Conservation (phyloP, 2,329 filamentous ascomycete genomes). For the Calonectria hongkongensis region DNA sequence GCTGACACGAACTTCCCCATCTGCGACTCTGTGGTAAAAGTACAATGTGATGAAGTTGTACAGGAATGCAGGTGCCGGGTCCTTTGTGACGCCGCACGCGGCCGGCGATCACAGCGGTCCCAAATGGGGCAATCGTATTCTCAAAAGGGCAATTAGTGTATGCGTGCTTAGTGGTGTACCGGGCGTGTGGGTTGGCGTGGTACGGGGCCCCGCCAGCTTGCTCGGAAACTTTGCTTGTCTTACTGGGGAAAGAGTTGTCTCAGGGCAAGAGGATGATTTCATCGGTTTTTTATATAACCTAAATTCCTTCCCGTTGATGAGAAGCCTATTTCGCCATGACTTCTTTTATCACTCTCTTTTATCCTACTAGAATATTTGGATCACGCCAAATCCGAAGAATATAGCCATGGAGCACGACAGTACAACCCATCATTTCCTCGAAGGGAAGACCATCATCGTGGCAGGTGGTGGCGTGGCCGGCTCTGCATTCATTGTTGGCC, state of each 20-base stretch:
- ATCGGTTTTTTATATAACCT: conserved; percentile 28
- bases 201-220: conserved; percentile 30
- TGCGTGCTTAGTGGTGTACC: conserved; percentile 40
- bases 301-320: conserved; percentile 1
- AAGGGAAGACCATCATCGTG: conserved; percentile 65
- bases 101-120: conserved; percentile 26
- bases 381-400: neutral
- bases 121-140: conserved; percentile 51
- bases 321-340: conserved; percentile 3
- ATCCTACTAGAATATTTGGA: neutral
- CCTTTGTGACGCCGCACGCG: conserved; percentile 6
- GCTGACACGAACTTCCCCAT: conserved; percentile 29
- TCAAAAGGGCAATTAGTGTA: conserved; percentile 53
- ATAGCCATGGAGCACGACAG: conserved; percentile 42
- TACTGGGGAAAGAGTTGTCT: conserved; percentile 4
- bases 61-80: neutral
- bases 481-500: conserved; percentile 63
- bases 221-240: conserved; percentile 15
- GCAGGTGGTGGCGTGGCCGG: conserved; percentile 67
- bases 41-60: neutral
- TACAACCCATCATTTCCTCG: conserved; percentile 56
- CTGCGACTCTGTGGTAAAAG: too few relatives aligned
- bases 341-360: neutral
- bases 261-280: conserved; percentile 8
- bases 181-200: conserved; percentile 16